phyloP scores from a whole-genome alignment of 129 eudicot genomes.

The Arctium minus region DNA sequence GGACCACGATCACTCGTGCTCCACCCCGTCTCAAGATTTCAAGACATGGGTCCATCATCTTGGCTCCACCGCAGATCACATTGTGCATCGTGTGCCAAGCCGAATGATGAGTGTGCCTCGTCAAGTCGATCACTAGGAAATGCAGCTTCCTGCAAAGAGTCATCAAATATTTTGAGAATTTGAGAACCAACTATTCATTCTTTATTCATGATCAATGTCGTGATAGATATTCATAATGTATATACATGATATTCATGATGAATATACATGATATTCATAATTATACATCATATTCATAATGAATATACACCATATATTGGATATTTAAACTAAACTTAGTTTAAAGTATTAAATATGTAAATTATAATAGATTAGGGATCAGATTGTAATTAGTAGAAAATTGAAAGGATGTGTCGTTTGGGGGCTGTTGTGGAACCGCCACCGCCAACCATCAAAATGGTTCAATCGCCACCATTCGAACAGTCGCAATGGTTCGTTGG shows the following conservation, averaged over 20 bases:
- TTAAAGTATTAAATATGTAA: too few relatives aligned
- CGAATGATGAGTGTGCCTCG: constrained; percentile 84
- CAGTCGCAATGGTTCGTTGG: too few relatives aligned
- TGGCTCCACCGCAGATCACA: constrained; percentile 76
- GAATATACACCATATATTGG: too few relatives aligned
- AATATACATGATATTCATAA: background rate
- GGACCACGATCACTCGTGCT: constrained; percentile 43
- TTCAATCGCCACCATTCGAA: too few relatives aligned
- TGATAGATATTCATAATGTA: background rate
- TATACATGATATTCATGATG: background rate
- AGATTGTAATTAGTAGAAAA: too few relatives aligned
- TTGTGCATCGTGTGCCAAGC: constrained; percentile 99
- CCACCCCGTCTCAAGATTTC: constrained; percentile 32
- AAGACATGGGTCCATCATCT: constrained; percentile 53
- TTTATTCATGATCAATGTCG: background rate
- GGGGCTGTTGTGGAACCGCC: too few relatives aligned
- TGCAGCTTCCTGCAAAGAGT: constrained; percentile 48
- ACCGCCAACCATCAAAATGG: too few relatives aligned
- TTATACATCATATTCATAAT: background rate
- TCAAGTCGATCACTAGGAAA: constrained; percentile 39
- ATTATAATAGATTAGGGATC: too few relatives aligned
- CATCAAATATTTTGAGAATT: background rate
- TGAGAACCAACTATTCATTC: background rate
- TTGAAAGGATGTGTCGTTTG: too few relatives aligned
- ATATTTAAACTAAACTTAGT: too few relatives aligned